phyloP scores from a whole-genome alignment of 2,329 filamentous ascomycete species.

The Ophiobolus disseminans region DNA sequence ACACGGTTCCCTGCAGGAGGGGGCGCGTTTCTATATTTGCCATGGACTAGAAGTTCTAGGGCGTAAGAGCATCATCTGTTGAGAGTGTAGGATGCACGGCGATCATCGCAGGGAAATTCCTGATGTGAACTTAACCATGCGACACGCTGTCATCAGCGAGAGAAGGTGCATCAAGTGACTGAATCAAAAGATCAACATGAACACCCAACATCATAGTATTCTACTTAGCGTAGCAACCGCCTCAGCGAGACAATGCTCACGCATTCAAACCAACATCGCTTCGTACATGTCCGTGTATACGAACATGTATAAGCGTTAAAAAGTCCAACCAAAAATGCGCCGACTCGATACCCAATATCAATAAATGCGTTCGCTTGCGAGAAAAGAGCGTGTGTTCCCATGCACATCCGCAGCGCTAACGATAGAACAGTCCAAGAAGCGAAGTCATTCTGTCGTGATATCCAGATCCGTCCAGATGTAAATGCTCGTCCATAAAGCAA shows the following conservation, averaged over 20 bases:
- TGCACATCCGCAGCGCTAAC: slow-evolving; percentile 17
- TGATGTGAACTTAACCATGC: too few relatives aligned
- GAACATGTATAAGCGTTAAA: too few relatives aligned
- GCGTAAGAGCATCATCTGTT: too few relatives aligned
- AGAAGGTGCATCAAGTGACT: neutral
- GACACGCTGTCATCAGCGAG: neutral
- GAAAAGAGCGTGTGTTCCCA: slow-evolving; percentile 21
- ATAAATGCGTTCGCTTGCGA: slow-evolving; percentile 10
- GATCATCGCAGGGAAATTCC: too few relatives aligned
- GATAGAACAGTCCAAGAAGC: slow-evolving; percentile 22
- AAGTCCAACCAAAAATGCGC: slow-evolving; percentile 4
- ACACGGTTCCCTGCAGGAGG: too few relatives aligned
- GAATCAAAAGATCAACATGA: slow-evolving; percentile 1
- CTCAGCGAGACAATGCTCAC: too few relatives aligned
- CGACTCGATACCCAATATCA: slow-evolving; percentile 12
- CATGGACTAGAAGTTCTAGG: too few relatives aligned
- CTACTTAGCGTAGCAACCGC: neutral
- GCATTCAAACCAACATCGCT: too few relatives aligned
- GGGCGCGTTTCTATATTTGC: too few relatives aligned
- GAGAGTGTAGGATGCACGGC: too few relatives aligned
- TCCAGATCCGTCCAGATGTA: slow-evolving; percentile 9
- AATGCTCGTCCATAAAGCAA: slow-evolving; percentile 1
- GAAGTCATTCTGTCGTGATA: slow-evolving; percentile 27
- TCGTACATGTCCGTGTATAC: neutral
- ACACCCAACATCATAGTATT: too few relatives aligned